Base-by-base conservation (phyloP, 2,329 filamentous ascomycete species). In the Pestalotiopsis sp. region DNA sequence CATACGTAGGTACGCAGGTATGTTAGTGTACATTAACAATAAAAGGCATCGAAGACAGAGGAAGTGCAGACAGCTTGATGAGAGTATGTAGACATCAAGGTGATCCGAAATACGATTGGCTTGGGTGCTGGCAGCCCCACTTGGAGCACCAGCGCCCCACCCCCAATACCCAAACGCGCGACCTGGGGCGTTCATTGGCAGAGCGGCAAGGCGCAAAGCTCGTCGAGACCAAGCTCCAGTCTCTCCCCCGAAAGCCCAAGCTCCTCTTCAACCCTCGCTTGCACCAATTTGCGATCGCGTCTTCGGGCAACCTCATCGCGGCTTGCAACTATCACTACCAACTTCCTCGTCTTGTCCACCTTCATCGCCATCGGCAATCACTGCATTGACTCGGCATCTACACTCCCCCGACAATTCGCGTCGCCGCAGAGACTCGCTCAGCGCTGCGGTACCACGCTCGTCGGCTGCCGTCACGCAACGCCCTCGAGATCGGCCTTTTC, bases 211-310 rank as follows among this genome's bases (percentile, higher is more conserved):
- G 57, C 57, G 57, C 57, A 27, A 59, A 59, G 57, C 57, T 59
- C 23, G 57, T 27, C 23, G 11, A 59, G 27, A 59, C 23, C 27
- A 27, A 17, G 57, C 57, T 36, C 17, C 27, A 27, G 25, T 23
- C 14, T 20, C 57, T 27, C 14, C 14, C 23, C 23, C 17, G 20
- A 17, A 36, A 17, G 7, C 59, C 20, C 59, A 40, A 40, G 59
- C 59, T 62, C 59, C 59, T 62, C 59, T 40, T 62, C 31, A 9
- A 36, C 31, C 38, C 59, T 62, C 31, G 59, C 59, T 40, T 62
- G 59, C 59, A 62, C 59, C 59, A 36, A 62, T 62, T 62, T 62
- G 59, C 59, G 36, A 62, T 62, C 59, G 59, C 59, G 59, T 62
- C 59, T 62, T 62, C 59, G 36, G 36, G n/a, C 59, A 36, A 62